Base-by-base conservation (phyloP, 805 yeast species). In the Debaryomyces maramus region DNA sequence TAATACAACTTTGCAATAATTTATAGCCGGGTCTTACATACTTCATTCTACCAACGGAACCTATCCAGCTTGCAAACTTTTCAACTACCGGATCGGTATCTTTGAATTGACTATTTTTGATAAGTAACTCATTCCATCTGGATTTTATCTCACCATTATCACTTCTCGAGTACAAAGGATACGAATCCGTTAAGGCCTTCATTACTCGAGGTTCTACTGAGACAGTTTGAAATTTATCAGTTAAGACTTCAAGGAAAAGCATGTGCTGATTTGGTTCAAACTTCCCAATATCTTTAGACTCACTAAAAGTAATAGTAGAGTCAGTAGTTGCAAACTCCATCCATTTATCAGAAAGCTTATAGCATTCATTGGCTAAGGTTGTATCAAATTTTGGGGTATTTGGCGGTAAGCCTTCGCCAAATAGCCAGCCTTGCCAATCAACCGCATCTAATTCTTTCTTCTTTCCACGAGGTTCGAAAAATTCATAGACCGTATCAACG, bases 11-110 rank as follows among this genome's bases (percentile, higher is more conserved):
- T 13, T 40, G 41, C 34, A 63, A 55, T 29, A 57, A 39, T 24
- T 39, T 44, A 43, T 57, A 63, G 7, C 68, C 68, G 3, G 68
- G 68, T 41, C 68, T 49, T 19, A 61, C 63, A 39, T 48, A 63
- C 48, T 63, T 63, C 70, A 63, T 63, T 45, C 70, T 50, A 7
- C 70, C 70, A 15, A 60, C 62, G 6, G 61, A 51, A 6, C 65
- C 67, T 40, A 63, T 46, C 67, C 67, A 63, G 18, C 32, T 29
- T 6, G 65, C 53, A 45, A 58, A 61, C 7, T 41, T 36, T 4
- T 22, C 19, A 3, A 57, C 65, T 3, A 46, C 28, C 5, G 36
- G 44, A 22, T 55, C 56, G 2, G 24, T 15, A 2, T 41, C 39
- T 2, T 32, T 15, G 23, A 38, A 51, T 3, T 45, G 23, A 1